phyloP scores from a whole-genome alignment of 371 early-diverging fungal species.

The Fennellomyces sp. region DNA sequence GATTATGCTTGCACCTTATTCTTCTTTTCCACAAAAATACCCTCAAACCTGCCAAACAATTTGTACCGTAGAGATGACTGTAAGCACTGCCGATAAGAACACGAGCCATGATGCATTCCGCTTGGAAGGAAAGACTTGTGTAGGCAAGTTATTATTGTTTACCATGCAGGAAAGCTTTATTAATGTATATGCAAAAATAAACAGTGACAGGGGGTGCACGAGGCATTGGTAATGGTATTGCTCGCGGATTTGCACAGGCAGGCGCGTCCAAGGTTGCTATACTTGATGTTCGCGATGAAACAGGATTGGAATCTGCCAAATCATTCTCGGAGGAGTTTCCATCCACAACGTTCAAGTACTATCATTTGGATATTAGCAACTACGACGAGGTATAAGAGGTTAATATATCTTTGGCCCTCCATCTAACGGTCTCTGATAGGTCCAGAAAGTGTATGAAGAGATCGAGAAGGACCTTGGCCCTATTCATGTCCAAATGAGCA shows the following conservation, averaged over 20 bases:
- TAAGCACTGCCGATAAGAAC: not conserved
- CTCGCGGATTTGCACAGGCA: conserved; percentile 25
- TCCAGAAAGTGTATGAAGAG: conserved; percentile 16
- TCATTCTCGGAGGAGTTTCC: conserved; percentile 17
- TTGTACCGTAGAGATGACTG: not conserved
- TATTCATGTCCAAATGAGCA: conserved; percentile 31
- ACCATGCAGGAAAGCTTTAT: not conserved
- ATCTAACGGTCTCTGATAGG: too few species aligned
- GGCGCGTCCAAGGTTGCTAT: conserved; percentile 20
- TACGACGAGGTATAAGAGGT: conserved; percentile 17
- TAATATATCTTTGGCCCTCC: too few species aligned
- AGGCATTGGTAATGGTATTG: conserved; percentile 32
- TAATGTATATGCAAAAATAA: not conserved
- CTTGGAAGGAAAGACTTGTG: conserved; percentile 24
- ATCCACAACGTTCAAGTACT: conserved; percentile 16
- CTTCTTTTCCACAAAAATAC: not conserved
- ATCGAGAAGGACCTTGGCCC: conserved; percentile 24
- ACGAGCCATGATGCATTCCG: conserved; percentile 16
- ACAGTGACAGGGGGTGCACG: conserved; percentile 35
- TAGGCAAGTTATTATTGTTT: conserved; percentile 12
- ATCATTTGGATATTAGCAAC: conserved; percentile 26
- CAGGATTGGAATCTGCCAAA: conserved; percentile 12
- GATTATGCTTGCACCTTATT: not conserved
- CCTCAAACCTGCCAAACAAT: not conserved
- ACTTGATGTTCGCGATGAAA: conserved; percentile 25